These are phyloP conservation scores for Russula brevipes DNA, from an alignment of 768 basidiomycete species.

Conservation along the genomic window DNA sequence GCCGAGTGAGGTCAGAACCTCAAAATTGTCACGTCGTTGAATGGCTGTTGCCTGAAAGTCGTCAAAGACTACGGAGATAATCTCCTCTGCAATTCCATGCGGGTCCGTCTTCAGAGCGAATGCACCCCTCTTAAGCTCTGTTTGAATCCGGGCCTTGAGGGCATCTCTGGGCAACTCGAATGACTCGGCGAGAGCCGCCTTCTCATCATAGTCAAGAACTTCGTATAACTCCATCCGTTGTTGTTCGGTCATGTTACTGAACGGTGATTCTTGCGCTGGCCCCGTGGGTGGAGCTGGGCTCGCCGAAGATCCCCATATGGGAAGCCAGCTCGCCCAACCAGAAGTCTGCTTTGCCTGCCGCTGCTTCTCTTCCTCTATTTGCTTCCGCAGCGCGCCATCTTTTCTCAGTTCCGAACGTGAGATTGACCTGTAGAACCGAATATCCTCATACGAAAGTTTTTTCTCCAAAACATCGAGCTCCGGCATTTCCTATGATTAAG, in stretches of 20 bases:
- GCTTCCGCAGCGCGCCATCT: conserved; percentile 64
- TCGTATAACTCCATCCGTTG: conserved; percentile 88
- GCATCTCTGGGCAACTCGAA: conserved; percentile 75
- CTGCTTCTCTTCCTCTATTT: conserved; percentile 61
- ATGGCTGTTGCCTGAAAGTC: conserved; percentile 76
- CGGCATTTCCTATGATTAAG: conserved; percentile 42
- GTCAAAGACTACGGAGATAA: conserved; percentile 85
- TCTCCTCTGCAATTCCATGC: conserved; percentile 55
- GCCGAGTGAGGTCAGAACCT: conserved; percentile 77
- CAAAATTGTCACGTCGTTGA: conserved; percentile 83
- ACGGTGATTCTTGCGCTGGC: conserved; percentile 47
- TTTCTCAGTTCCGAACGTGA: conserved; percentile 84
- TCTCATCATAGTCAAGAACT: conserved; percentile 89
- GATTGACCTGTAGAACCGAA: conserved; percentile 95
- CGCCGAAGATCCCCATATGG: conserved; percentile 56
- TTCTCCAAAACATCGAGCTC: conserved; percentile 63
- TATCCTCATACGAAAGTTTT: conserved; percentile 88
- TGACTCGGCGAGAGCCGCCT: conserved; percentile 60
- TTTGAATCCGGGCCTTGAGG: conserved; percentile 65
- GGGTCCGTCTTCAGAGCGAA: conserved; percentile 78
- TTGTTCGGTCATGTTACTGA: conserved; percentile 79
- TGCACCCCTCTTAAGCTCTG: conserved; percentile 81
- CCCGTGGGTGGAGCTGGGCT: conserved; percentile 27
- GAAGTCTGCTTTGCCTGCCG: conserved; percentile 43
- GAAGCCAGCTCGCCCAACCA: conserved; percentile 69